Conservation (phyloP, 495 filamentous ascomycete genomes). For the Aspergillus bertholletiae region DNA sequence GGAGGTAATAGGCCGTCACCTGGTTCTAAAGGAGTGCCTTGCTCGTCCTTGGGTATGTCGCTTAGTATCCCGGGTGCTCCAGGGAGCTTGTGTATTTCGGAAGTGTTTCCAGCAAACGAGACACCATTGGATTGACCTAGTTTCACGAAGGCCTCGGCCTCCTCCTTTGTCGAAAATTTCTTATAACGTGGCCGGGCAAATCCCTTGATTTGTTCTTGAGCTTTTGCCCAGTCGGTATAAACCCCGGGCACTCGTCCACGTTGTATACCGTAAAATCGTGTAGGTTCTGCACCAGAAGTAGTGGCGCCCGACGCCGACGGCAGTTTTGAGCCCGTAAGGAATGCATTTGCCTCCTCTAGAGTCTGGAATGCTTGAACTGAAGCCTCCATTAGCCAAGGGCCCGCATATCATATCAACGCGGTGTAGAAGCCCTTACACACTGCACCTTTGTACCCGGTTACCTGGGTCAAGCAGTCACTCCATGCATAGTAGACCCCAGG, state of each 20-base stretch:
- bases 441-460: slow-evolving; percentile 81
- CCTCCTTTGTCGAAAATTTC: slow-evolving; percentile 70
- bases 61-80: slow-evolving; percentile 28
- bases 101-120: slow-evolving; percentile 23
- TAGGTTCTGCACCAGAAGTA: slow-evolving; percentile 23
- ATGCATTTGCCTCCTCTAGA: slow-evolving; percentile 73
- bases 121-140: slow-evolving; percentile 31
- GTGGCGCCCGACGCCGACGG: slow-evolving; percentile 19
- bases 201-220: slow-evolving; percentile 72
- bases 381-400: background rate
- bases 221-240: slow-evolving; percentile 82
- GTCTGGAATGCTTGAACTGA: slow-evolving; percentile 82
- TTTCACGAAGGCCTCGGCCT: slow-evolving; percentile 73
- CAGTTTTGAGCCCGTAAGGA: slow-evolving; percentile 58
- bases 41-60: slow-evolving; percentile 29
- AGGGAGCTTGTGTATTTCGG: slow-evolving; percentile 14
- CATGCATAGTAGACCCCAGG: slow-evolving; percentile 89
- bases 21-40: slow-evolving; percentile 47
- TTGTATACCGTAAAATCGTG: slow-evolving; percentile 79
- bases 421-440: slow-evolving; percentile 56
- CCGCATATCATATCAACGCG: background rate
- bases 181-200: slow-evolving; percentile 76
- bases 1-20: slow-evolving; percentile 52
- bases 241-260: slow-evolving; percentile 79
- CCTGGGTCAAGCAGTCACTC: slow-evolving; percentile 76